These are phyloP conservation scores for Clavariopsis aquatica DNA, from an alignment of 495 filamentous ascomycete species.

Conservation along the genomic window DNA sequence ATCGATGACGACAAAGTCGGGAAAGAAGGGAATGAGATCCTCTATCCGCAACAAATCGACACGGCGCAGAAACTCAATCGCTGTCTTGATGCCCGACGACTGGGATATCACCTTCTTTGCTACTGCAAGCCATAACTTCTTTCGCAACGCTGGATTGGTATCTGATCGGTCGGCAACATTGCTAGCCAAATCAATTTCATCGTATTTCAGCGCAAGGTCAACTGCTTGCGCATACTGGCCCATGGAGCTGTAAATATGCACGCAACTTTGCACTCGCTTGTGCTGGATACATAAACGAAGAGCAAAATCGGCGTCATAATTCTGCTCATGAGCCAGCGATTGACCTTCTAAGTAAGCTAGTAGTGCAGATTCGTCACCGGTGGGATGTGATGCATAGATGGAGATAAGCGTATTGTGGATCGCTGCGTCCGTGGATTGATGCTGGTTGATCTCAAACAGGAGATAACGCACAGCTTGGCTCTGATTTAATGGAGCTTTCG, in stretches of 20 bases:
- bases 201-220: constrained; percentile 82
- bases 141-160: constrained; percentile 74
- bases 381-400: constrained; percentile 86
- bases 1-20: constrained; percentile 98
- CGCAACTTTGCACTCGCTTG: constrained; percentile 84
- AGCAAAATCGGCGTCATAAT: constrained; percentile 96
- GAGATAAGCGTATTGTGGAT: constrained; percentile 97
- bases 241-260: constrained; percentile 96
- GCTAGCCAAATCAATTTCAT: constrained; percentile 84
- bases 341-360: constrained; percentile 83
- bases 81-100: constrained; percentile 84
- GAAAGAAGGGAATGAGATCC: constrained; percentile 96
- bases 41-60: constrained; percentile 93
- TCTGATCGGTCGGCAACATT: constrained; percentile 86
- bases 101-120: constrained; percentile 89
- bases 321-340: constrained; percentile 58
- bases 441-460: constrained; percentile 86
- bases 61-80: constrained; percentile 88
- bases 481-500: constrained; percentile 60
- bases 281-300: constrained; percentile 93
- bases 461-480: constrained; percentile 96
- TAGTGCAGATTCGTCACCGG: constrained; percentile 77
- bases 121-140: constrained; percentile 91
- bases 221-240: constrained; percentile 89
- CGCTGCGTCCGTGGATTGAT: constrained; percentile 79